Base-by-base conservation (phyloP, 2,329 filamentous ascomycete genomes). In the Pestalotiopsis sp. region DNA sequence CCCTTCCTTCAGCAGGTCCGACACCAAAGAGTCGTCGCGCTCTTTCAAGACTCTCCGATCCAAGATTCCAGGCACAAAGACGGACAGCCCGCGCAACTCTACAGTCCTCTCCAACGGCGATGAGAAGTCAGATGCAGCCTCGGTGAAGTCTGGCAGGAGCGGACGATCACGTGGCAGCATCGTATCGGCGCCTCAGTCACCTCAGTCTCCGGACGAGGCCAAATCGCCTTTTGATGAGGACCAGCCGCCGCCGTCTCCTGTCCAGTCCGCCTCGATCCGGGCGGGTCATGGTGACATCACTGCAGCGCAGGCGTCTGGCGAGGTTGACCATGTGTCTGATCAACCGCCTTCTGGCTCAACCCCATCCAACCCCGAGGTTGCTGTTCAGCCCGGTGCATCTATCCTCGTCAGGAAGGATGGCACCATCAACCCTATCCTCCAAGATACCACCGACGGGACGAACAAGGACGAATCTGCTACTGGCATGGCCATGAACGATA, bases 271-370 rank as follows among this genome's bases (percentile, higher is more conserved):
- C 56, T 91, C 92, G 13, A 82, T 94, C 70, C 91, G 89, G 73
- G 83, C 87, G 59, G 92, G 92, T 66, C 90, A 93, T 72, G 91
- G 93, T 75, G 91, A 94, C 78, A 89, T 97, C 57, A 88, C 87
- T 75, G 91, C 91, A 60, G 94, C 94, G 57, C 92, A 97, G 79
- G 89, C 92, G 65, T 92, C 89, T 63, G 94, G 95, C 67, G 96
- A 99, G 79, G 94, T 99, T 56, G 96, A 97, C 75, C 90, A 94
- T 73, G 94, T 99, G 22, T 98, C 95, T 14, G 96, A 98, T 76
- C 91, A 91, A 68, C 95, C 94, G 35, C 94, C 94, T 1, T 89
- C 89, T 11, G 91, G 91, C 40, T 85, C 74, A 74, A 86, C 87
- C 71, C 82, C 88, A 78, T 78, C 88, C 77, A 83, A 85, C 79